Conservation (phyloP, 2,329 filamentous ascomycete species). For the Dryadomyces quercivorus region DNA sequence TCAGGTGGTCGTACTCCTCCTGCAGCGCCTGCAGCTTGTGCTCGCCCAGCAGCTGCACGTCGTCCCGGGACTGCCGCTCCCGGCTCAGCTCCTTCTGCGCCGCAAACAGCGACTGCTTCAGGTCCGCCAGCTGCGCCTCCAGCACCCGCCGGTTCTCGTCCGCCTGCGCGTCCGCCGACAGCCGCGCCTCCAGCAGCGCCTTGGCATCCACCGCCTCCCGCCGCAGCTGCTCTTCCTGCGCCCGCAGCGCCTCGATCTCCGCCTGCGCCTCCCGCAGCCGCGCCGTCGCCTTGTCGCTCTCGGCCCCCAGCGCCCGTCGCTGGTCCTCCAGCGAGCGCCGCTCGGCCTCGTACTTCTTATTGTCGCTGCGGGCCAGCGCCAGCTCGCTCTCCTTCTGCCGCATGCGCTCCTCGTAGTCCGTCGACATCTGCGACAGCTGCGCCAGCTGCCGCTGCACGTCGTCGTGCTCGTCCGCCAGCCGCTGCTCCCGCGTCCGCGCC, state of each 20-base stretch:
- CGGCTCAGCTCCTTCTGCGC: constrained; percentile 80
- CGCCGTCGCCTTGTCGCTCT: constrained; percentile 67
- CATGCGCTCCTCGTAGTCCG: constrained; percentile 88
- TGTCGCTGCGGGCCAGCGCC: constrained; percentile 69
- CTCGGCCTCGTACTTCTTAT: constrained; percentile 72
- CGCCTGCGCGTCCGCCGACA: constrained; percentile 81
- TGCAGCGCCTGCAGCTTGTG: constrained; percentile 76
- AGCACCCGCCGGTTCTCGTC: constrained; percentile 70
- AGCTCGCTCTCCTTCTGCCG: constrained; percentile 91
- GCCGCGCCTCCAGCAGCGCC: constrained; percentile 70
- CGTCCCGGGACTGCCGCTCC: constrained; percentile 85
- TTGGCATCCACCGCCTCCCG: constrained; percentile 85
- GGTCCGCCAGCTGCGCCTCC: constrained; percentile 73
- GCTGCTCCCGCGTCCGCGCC: constrained; percentile 60
- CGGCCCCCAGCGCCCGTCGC: constrained; percentile 53
- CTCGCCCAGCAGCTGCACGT: constrained; percentile 80
- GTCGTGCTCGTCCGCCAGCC: constrained; percentile 68
- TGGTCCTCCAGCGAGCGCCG: constrained; percentile 69
- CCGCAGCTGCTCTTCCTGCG: constrained; percentile 72
- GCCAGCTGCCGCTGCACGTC: constrained; percentile 75
- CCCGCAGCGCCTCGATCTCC: constrained; percentile 74
- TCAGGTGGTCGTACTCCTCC: constrained; percentile 74
- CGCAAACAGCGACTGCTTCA: constrained; percentile 76
- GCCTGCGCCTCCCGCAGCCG: constrained; percentile 77
- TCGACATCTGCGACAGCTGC: constrained; percentile 80